phyloP scores from a whole-genome alignment of 345 rosid genomes.

The Erysimum cheiranthoides region DNA sequence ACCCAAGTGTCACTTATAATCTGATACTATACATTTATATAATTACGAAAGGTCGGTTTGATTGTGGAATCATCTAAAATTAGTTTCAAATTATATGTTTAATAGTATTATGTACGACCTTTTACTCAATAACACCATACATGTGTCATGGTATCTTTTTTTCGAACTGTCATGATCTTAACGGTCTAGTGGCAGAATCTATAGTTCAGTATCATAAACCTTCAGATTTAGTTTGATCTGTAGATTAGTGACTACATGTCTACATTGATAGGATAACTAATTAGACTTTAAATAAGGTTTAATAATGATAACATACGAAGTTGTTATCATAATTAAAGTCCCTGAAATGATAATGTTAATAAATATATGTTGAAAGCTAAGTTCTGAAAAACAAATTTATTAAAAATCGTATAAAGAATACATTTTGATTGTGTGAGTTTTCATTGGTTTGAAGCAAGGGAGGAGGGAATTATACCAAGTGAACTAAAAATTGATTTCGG shows the following conservation, averaged over 20 bases:
- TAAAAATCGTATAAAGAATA: neutral
- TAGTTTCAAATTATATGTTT: neutral
- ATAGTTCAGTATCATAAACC: neutral
- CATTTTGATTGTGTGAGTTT: neutral
- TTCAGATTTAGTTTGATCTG: neutral
- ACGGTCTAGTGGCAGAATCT: slow-evolving; percentile 3
- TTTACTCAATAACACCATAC: slow-evolving; percentile 10
- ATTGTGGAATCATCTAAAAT: neutral
- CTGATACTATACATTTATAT: neutral
- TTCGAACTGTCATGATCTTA: neutral
- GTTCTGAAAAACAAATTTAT: neutral
- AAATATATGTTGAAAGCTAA: neutral
- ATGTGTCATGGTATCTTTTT: neutral
- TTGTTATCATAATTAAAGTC: neutral
- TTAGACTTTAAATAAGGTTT: neutral
- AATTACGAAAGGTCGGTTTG: slow-evolving; percentile 12
- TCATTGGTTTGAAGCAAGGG: slow-evolving; percentile 6
- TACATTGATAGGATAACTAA: neutral
- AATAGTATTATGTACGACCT: neutral
- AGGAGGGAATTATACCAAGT: slow-evolving; percentile 18
- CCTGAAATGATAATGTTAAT: neutral
- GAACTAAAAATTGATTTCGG: neutral
- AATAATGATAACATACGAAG: neutral
- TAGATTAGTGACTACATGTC: neutral
- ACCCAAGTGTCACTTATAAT: slow-evolving; percentile 29